Evolutionary conservation across 805 yeast species (phyloP).

Genomic region (Candida endomychidarum): DNA sequence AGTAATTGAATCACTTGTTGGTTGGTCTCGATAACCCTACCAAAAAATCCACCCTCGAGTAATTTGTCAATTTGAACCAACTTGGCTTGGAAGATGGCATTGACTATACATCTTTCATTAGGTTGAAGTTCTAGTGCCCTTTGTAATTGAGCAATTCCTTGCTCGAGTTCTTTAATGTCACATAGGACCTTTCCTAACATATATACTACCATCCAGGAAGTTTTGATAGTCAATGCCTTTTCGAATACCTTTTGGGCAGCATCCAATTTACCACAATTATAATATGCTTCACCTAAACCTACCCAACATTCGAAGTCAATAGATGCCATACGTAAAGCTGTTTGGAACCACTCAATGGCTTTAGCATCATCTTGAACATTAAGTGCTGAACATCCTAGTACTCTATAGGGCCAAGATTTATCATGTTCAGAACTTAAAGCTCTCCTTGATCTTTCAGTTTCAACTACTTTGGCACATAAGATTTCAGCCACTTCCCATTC

Average conservation of each 20-base stretch:
- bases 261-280: slow-evolving; percentile 77
- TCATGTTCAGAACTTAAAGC: slow-evolving; percentile 37
- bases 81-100: slow-evolving; percentile 57
- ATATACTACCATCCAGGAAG: slow-evolving; percentile 62
- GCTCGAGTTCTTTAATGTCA: slow-evolving; percentile 63
- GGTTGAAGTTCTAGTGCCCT: slow-evolving; percentile 44
- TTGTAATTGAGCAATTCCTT: slow-evolving; percentile 51
- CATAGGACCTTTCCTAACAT: slow-evolving; percentile 66
- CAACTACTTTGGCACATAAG: slow-evolving; percentile 63
- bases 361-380: slow-evolving; percentile 69
- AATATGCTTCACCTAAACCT: slow-evolving; percentile 96
- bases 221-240: slow-evolving; percentile 56
- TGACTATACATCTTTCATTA: slow-evolving; percentile 46
- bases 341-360: slow-evolving; percentile 88
- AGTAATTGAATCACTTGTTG: slow-evolving; percentile 47
- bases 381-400: slow-evolving; percentile 75
- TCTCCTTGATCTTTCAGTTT: slow-evolving; percentile 59
- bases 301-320: slow-evolving; percentile 82
- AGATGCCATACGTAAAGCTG: slow-evolving; percentile 69
- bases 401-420: slow-evolving; percentile 84
- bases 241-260: slow-evolving; percentile 83
- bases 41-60: slow-evolving; percentile 60
- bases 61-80: slow-evolving; percentile 54
- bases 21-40: slow-evolving; percentile 57
- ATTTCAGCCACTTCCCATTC: slow-evolving; percentile 88